Conservation (phyloP, 306 rosid genomes). For the Quillaja saponaria region DNA sequence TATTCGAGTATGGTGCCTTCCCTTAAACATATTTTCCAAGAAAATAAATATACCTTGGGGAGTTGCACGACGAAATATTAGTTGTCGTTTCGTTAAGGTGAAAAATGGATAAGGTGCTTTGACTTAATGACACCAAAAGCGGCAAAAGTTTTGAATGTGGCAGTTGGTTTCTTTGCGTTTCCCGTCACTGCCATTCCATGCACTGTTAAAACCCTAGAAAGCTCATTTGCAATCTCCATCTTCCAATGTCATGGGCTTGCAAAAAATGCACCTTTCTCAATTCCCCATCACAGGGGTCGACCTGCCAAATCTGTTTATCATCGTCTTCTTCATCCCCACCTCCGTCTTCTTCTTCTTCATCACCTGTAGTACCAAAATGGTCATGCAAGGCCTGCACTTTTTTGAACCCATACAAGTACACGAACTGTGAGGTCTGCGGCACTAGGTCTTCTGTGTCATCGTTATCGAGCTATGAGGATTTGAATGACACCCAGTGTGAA, state of each 20-base stretch:
- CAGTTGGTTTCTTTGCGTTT: no score
- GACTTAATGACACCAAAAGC: no score
- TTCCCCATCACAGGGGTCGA: constrained; percentile 52
- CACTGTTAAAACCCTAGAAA: constrained; percentile 37
- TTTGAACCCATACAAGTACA: constrained; percentile 59
- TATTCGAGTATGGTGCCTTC: no score
- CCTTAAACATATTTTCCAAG: no score
- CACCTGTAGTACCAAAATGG: constrained; percentile 63
- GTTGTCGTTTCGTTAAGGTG: no score
- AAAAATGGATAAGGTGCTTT: no score
- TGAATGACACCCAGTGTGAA: constrained; percentile 37
- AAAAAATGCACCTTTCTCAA: constrained; percentile 75
- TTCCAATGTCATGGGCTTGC: constrained; percentile 77
- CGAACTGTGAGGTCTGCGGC: constrained; percentile 64
- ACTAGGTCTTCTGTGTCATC: constrained; percentile 65
- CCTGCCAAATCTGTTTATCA: constrained; percentile 66
- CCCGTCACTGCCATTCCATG: no score
- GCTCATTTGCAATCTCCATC: background rate
- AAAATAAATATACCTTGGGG: no score
- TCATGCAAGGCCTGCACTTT: constrained; percentile 91
- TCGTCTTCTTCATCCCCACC: constrained; percentile 29
- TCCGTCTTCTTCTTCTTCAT: constrained; percentile 41
- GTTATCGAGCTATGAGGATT: constrained; percentile 56
- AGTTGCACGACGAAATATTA: no score
- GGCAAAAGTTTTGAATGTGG: no score